Evolutionary conservation across 176 grass and related monocot species (phyloP).

Genomic region (Musa itinerans): DNA sequence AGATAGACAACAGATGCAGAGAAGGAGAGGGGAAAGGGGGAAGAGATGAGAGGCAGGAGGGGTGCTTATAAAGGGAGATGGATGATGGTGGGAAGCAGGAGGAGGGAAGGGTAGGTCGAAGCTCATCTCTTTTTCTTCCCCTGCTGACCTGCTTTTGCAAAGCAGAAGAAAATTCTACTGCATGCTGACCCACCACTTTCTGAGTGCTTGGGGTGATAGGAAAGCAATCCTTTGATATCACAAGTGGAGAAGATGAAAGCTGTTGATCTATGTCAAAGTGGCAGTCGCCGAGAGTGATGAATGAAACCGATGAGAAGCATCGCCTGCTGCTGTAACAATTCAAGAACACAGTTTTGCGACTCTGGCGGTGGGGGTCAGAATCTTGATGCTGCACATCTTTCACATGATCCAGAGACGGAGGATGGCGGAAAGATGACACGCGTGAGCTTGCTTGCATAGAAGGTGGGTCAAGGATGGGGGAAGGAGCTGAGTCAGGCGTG

Average conservation of each 20-base stretch:
- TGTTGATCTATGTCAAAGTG: neutral
- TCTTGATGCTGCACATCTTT: too few relatives aligned
- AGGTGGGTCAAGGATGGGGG: neutral
- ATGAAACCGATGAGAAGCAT: neutral
- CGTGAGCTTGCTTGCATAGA: neutral
- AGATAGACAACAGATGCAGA: neutral
- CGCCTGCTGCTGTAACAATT: too few relatives aligned
- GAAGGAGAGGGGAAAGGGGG: neutral
- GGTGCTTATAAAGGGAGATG: neutral
- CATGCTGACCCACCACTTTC: too few relatives aligned
- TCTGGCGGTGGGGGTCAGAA: too few relatives aligned
- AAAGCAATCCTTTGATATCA: too few relatives aligned
- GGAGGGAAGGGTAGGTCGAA: neutral
- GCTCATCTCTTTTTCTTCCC: neutral
- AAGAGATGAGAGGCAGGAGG: neutral
- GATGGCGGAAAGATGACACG: neutral
- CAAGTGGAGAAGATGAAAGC: neutral
- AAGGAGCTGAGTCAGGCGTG: neutral
- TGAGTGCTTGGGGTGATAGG: too few relatives aligned
- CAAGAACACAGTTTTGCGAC: too few relatives aligned
- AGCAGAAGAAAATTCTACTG: neutral
- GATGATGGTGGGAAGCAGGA: neutral
- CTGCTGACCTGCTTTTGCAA: neutral
- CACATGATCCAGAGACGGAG: too few relatives aligned
- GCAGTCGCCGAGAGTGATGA: neutral